A percentile compares a stretch with the other conserved stretches of the same genome.
Conservation (phyloP, 2,329 filamentous ascomycete genomes). For the Colletotrichum sp. region DNA sequence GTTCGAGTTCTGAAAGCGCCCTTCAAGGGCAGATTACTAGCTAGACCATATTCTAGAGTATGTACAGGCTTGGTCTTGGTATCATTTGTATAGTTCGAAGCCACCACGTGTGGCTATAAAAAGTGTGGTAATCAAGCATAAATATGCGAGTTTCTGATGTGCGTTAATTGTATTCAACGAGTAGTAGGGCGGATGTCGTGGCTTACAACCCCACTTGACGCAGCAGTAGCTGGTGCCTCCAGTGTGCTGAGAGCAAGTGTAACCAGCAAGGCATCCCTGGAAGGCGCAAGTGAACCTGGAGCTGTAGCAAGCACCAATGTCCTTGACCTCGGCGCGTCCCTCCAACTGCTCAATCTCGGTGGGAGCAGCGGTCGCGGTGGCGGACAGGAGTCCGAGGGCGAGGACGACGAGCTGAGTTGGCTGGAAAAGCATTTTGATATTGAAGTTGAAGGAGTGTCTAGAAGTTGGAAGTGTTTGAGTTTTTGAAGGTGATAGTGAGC, state of each 20-base stretch:
- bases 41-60: background rate
- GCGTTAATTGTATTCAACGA: background rate
- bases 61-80: background rate
- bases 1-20: background rate
- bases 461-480: background rate
- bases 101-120: background rate
- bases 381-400: background rate
- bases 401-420: background rate
- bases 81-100: background rate
- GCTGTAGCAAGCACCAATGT: background rate
- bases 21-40: background rate
- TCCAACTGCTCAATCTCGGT: background rate
- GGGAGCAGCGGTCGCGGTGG: background rate
- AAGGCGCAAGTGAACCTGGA: background rate
- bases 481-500: accelerated
- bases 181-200: conserved; percentile 19
- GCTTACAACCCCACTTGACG: conserved; percentile 1
- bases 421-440: background rate
- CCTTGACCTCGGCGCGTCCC: background rate
- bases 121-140: background rate
- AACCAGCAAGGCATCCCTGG: background rate
- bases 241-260: background rate
- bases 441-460: background rate
- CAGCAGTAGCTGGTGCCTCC: background rate
- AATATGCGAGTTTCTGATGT: background rate